These are phyloP conservation scores for Coemansia sp. DNA, from an alignment of 192 early-diverging fungal species.

Conservation along the genomic window DNA sequence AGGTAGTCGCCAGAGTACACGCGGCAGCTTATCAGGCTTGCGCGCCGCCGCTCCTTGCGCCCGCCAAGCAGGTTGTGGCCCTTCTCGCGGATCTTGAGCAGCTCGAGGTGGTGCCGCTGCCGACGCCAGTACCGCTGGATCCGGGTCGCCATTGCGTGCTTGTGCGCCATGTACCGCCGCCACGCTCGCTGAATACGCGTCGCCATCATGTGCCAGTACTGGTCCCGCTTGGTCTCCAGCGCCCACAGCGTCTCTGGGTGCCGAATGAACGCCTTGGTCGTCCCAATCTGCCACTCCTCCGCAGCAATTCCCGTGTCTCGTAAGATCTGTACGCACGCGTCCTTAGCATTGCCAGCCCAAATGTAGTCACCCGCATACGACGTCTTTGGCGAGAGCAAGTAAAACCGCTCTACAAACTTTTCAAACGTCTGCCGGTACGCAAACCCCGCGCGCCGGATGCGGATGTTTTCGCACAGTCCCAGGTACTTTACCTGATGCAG, in stretches of 20 bases:
- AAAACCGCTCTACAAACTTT: slow-evolving; percentile 76
- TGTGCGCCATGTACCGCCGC: slow-evolving; percentile 69
- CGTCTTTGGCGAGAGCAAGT: slow-evolving; percentile 68
- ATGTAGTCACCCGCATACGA: slow-evolving; percentile 79
- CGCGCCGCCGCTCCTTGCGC: slow-evolving; percentile 90
- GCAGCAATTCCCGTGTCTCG: slow-evolving; percentile 77
- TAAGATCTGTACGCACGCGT: slow-evolving; percentile 78
- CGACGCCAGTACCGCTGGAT: slow-evolving; percentile 77
- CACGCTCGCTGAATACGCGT: slow-evolving; percentile 89
- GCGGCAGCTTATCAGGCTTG: slow-evolving; percentile 75
- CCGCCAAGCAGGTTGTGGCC: slow-evolving; percentile 85
- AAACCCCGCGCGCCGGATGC: slow-evolving; percentile 95
- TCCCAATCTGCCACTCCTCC: slow-evolving; percentile 95
- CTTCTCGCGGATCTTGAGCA: slow-evolving; percentile 88
- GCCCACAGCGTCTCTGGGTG: slow-evolving; percentile 90
- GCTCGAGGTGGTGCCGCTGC: slow-evolving; percentile 83
- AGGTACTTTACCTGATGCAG: slow-evolving; percentile 97
- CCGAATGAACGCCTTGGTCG: slow-evolving; percentile 93
- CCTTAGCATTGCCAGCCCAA: slow-evolving; percentile 74
- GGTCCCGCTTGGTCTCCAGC: slow-evolving; percentile 87
- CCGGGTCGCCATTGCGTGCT: slow-evolving; percentile 59
- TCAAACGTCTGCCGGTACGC: slow-evolving; percentile 94
- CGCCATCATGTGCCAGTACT: slow-evolving; percentile 96
- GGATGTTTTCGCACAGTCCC: slow-evolving; percentile 95
- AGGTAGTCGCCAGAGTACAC: slow-evolving; percentile 93